phyloP scores from a whole-genome alignment of 164 flowering plant species.

The Liriodendron chinense region DNA sequence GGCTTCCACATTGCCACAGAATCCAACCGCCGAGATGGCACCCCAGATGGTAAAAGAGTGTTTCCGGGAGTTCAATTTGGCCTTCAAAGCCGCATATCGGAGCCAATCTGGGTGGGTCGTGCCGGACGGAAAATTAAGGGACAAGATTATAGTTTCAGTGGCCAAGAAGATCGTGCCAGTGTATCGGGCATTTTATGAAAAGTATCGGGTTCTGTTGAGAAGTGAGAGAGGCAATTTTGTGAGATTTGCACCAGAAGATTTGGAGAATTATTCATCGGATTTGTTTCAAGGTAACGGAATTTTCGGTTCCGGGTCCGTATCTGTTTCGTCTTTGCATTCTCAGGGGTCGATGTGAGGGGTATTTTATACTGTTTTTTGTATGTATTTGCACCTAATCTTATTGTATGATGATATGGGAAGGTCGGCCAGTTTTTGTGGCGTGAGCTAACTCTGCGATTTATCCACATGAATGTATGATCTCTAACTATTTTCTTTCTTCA shows the following conservation, averaged over 20 bases:
- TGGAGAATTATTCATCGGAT: conserved; percentile 68
- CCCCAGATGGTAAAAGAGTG: conserved; percentile 31
- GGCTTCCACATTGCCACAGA: conserved; percentile 31
- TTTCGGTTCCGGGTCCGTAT: not conserved
- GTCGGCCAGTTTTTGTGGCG: too few relatives aligned
- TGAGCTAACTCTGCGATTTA: too few relatives aligned
- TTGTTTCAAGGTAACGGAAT: conserved; percentile 37
- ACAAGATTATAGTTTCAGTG: conserved; percentile 45
- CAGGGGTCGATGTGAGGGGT: not conserved
- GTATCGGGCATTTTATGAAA: conserved; percentile 48
- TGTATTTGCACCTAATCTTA: not conserved
- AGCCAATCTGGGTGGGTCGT: conserved; percentile 41
- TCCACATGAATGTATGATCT: too few relatives aligned
- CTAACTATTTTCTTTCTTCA: too few relatives aligned
- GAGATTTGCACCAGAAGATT: conserved; percentile 66
- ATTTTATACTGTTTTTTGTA: not conserved
- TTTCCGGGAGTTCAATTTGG: conserved; percentile 40
- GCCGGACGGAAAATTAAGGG: conserved; percentile 44
- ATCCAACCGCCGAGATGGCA: conserved; percentile 21
- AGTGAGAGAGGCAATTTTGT: conserved; percentile 27
- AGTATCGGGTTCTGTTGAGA: conserved; percentile 15
- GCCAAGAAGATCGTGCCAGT: conserved; percentile 33
- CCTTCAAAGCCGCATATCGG: conserved; percentile 45
- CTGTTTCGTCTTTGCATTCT: not conserved
- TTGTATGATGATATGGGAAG: not conserved